Evolutionary conservation across 2,329 filamentous ascomycete genomes (phyloP).

Genomic region (Trichoderma harzianum): DNA sequence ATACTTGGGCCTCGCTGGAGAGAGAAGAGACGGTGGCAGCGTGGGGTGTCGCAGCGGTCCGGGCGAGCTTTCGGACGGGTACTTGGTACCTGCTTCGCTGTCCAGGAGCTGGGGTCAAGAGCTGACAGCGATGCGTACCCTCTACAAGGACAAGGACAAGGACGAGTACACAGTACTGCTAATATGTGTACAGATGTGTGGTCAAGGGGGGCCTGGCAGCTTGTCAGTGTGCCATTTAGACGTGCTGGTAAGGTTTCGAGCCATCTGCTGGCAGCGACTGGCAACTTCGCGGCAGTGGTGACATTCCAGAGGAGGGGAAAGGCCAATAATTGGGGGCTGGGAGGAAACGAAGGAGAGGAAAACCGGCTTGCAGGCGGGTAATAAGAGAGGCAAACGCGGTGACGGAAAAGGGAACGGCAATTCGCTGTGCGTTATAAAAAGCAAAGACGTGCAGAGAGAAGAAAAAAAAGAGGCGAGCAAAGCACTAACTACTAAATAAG

Average conservation of each 20-base stretch:
- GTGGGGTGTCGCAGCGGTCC: background rate
- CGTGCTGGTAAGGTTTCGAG: background rate
- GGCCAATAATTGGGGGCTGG: background rate
- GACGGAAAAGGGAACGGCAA: background rate
- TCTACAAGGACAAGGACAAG: background rate
- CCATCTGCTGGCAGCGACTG: background rate
- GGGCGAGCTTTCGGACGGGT: background rate
- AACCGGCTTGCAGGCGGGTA: background rate
- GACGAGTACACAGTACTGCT: background rate
- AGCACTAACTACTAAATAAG: background rate
- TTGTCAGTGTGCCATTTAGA: background rate
- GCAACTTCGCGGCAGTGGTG: background rate
- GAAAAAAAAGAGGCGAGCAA: background rate
- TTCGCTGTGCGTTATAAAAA: background rate
- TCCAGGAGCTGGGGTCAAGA: background rate
- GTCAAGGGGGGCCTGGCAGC: background rate
- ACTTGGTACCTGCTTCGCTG: slow-evolving; percentile 2
- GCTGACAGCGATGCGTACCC: background rate
- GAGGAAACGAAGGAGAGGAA: background rate
- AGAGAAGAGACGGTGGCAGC: background rate
- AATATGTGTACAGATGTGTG: background rate
- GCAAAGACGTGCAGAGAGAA: background rate
- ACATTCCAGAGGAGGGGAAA: slow-evolving; percentile 2
- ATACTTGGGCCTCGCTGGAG: background rate
- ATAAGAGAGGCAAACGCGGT: background rate